Evolutionary conservation across 2,329 filamentous ascomycete species (phyloP), one percentile per base, ranked within the genome.

Genomic region (Biscogniauxia marginata): DNA sequence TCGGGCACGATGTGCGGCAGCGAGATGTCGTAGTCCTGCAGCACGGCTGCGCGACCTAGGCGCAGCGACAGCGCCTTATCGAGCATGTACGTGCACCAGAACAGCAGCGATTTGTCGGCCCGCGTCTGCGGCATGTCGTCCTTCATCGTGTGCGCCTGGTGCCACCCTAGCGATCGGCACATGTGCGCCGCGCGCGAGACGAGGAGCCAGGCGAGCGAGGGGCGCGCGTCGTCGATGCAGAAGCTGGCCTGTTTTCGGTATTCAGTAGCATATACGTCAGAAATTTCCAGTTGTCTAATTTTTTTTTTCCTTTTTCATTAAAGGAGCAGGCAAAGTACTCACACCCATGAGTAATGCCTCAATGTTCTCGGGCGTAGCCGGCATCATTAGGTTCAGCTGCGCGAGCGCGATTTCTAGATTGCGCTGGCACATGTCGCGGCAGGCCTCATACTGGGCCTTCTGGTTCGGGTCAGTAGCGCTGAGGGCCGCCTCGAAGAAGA

Each of bases 21-120:
- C 16, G 70, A 81, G 54, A 86, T 80, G 57, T 86, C 83, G 68
- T 79, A 84, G 61, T 84, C 81, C 46, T 81, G 82, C 2, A 86
- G 76, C 4, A 76, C 75, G 0, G 82, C 79, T 0, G 81, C 72
- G 16, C 75, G 76, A 0, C 84, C 84, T 3, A 86, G 70, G 2
- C 81, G 77, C 3, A 86, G 74, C 0, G 81, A 80, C 18, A 86
- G 70, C 18, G 76, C 76, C 56, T 82, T 84, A 57, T 85, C 79
- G 16, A 85, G 70, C 48, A 80, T 77, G 60, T 86, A 86, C 0
- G 81, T 70, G 39, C 73, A 75, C 84, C 84, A 87, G 63, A 87
- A 87, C 7, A 85, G 64, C 1, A 74, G 61, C 1, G 67, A 71
- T 61, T 74, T 75, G 64, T 69, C 62, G 1, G 67, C 61, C 16